Conservation (phyloP, 495 filamentous ascomycete species). For the Penicillium lagena region DNA sequence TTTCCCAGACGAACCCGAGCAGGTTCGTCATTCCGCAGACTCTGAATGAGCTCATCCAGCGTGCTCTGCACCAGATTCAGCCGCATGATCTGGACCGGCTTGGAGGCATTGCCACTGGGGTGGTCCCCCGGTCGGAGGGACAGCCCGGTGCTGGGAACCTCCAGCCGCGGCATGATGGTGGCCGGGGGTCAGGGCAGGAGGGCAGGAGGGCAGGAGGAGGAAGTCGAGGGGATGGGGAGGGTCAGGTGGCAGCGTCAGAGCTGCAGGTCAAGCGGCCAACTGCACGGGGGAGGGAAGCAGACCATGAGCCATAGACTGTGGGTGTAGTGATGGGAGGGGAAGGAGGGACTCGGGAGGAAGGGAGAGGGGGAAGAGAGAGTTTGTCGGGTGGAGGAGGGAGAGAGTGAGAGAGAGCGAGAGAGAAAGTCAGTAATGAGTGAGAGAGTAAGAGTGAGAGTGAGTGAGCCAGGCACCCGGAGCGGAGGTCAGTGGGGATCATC, state of each 20-base stretch:
- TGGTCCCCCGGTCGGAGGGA: conserved; percentile 36
- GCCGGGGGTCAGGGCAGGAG: conserved; percentile 4
- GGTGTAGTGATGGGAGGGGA: conserved; percentile 12
- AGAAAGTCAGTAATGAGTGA: background rate
- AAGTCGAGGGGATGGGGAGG: conserved; percentile 20
- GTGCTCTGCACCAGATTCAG: conserved; percentile 58
- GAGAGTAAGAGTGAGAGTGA: no score
- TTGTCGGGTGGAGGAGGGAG: conserved; percentile 1
- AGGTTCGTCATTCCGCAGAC: conserved; percentile 55
- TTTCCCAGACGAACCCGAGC: conserved; percentile 43
- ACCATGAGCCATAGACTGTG: conserved; percentile 32
- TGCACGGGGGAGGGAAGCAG: conserved; percentile 29
- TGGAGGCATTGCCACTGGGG: conserved; percentile 20
- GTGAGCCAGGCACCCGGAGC: no score
- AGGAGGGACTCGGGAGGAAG: conserved; percentile 1
- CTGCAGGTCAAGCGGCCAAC: conserved; percentile 42
- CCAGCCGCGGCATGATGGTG: conserved; percentile 34
- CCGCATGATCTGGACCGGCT: conserved; percentile 51
- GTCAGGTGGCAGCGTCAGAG: conserved; percentile 37
- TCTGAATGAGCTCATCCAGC: conserved; percentile 65
- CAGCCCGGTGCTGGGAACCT: conserved; percentile 42
- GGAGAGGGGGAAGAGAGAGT: conserved; percentile 3
- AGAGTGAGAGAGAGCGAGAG: conserved; percentile 1
- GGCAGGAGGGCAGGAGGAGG: conserved; percentile 5
- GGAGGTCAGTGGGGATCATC: no score